phyloP scores from a whole-genome alignment of 2,329 filamentous ascomycete genomes.

The Calonectria leucothoes region DNA sequence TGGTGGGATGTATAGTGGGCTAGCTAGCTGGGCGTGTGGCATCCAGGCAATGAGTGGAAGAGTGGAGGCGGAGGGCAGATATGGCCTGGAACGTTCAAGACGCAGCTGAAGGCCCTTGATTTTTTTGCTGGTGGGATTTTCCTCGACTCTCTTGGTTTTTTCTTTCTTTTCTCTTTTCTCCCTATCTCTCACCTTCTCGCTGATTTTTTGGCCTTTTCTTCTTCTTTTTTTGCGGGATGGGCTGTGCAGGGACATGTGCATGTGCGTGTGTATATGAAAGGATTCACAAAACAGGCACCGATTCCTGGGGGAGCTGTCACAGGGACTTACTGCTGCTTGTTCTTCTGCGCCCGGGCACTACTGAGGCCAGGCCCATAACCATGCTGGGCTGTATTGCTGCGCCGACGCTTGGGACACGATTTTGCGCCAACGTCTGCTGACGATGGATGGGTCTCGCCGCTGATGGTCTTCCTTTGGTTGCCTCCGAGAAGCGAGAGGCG shows the following conservation, averaged over 20 bases:
- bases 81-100: conserved; percentile 31
- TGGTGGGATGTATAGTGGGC: conserved; percentile 36
- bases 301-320: background rate
- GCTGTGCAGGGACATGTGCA: background rate
- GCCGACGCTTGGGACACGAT: conserved; percentile 5
- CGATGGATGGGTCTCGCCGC: background rate
- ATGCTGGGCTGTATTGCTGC: conserved; percentile 36
- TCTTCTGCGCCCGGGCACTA: conserved; percentile 44
- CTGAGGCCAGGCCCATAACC: conserved; percentile 48
- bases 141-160: background rate
- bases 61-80: conserved; percentile 25
- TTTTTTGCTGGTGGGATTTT: background rate
- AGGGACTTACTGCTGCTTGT: conserved; percentile 43
- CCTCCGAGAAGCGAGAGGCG: background rate
- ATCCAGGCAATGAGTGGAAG: conserved; percentile 31
- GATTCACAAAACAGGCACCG: background rate
- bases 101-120: conserved; percentile 12
- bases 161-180: background rate
- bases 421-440: background rate
- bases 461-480: background rate
- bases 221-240: background rate
- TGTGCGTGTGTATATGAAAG: background rate
- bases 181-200: background rate
- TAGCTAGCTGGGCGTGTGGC: conserved; percentile 15
- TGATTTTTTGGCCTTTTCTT: too few relatives aligned